Conservation (phyloP, 768 basidiomycete genomes). For the Dioszegia aurantiaca region DNA sequence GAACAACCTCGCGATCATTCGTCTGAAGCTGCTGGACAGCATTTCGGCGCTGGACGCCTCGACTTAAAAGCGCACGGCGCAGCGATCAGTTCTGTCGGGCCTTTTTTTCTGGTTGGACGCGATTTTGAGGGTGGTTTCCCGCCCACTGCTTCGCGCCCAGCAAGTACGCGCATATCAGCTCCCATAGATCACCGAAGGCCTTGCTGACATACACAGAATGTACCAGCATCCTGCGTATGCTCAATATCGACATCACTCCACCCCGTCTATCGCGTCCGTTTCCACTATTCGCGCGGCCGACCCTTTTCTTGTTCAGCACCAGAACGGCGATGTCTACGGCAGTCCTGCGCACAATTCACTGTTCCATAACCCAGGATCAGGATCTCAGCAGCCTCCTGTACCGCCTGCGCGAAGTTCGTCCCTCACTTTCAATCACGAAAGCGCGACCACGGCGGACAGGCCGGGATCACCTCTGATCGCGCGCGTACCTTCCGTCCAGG, state of each 20-base stretch:
- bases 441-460: neutral
- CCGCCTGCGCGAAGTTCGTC: slow-evolving; percentile 16
- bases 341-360: neutral
- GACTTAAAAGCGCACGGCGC: neutral
- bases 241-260: neutral
- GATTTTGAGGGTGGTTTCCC: neutral
- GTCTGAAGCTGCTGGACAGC: slow-evolving; percentile 15
- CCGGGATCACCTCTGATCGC: neutral
- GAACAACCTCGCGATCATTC: no score
- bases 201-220: slow-evolving; percentile 1
- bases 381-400: slow-evolving; percentile 5
- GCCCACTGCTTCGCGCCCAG: no score
- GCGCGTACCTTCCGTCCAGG: slow-evolving; percentile 17
- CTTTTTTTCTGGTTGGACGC: neutral
- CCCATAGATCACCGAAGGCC: neutral
- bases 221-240: neutral
- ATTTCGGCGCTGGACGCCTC: slow-evolving; percentile 1
- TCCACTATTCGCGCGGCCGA: slow-evolving; percentile 1
- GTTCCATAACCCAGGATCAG: neutral
- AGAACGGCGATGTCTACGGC: neutral
- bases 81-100: neutral
- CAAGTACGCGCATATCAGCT: no score
- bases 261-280: neutral
- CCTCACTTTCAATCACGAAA: slow-evolving; percentile 1
- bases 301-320: slow-evolving; percentile 4